Evolutionary conservation across 176 grass and related monocot genomes (phyloP), one percentile per base, ranked within the genome.

Genomic region (Bonia amplexicaulis): DNA sequence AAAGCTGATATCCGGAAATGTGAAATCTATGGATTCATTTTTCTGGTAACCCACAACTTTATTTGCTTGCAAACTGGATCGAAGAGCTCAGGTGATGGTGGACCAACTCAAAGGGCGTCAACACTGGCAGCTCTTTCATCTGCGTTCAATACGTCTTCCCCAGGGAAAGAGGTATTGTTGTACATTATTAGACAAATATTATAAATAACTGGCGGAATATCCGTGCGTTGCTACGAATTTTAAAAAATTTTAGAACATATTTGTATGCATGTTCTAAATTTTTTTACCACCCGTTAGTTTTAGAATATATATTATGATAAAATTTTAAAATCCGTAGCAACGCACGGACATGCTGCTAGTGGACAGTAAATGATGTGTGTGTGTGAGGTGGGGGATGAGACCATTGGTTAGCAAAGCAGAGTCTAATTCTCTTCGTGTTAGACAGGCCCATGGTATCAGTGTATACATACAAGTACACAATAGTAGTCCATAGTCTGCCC

Each of bases 71-170:
- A 91, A 85, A 54, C 67, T 72, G 91, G 82, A 71, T 69, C 71
- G 71, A 97, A 91, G 84, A 85, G 67, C 71, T 86, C 81, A 60
- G 86, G 89, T 73, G 88, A 97, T 85, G 89, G 90, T 62, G 95
- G 95, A 49, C 92, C 90, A 84, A 97, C 92, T 88, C 95, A 97
- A 84, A 94, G 90, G 87, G 95, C 92, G 66, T 94, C 95, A 79
- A 92, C 95, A 71, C 22, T 97, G 66, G 95, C 95, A 6, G 95
- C 95, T 69, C 92, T 97, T 77, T 94, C 95, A 64, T 95, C 90
- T 77, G 95, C 92, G 49, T 79, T 97, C 53, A 97, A 93, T 88
- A 86, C 92, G 75, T 88, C 90, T 82, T 93, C 92, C 41, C 89
- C 86, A 71, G 80, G 66, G 53, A 95, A 92, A 79, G 33, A 73